Percentiles rank a stretch among this genome's conserved stretches.
phyloP scores from a whole-genome alignment of 179 eudicot species.

The Nepenthes alata region DNA sequence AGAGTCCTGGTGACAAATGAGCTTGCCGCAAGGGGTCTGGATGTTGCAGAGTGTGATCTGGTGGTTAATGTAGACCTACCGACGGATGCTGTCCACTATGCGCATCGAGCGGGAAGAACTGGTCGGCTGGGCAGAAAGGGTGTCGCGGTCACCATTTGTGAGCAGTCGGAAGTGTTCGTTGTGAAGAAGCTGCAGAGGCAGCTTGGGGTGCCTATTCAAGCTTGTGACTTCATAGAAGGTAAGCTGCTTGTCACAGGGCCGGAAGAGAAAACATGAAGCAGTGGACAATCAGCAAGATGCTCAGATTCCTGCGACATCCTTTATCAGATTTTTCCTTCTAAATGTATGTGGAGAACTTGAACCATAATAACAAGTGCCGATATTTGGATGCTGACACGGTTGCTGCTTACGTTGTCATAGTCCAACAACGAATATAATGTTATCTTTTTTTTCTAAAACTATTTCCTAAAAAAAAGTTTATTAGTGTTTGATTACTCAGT shows the following conservation, averaged over 20 bases:
- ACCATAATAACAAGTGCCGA: too few species aligned
- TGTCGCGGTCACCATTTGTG: conserved; percentile 63
- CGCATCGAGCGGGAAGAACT: conserved; percentile 88
- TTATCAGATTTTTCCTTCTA: too few species aligned
- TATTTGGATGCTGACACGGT: too few species aligned
- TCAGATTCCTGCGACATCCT: too few species aligned
- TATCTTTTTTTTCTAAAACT: too few species aligned
- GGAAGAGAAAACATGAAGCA: conserved; percentile 12
- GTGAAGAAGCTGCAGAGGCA: conserved; percentile 73
- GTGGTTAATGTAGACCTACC: conserved; percentile 81
- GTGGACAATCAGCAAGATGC: too few species aligned
- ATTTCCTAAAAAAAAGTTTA: too few species aligned
- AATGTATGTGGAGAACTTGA: too few species aligned
- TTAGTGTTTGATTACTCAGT: too few species aligned
- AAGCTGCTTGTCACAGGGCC: conserved; percentile 37
- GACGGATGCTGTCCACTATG: conserved; percentile 47
- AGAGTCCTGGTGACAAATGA: conserved; percentile 80
- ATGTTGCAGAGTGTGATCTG: conserved; percentile 83
- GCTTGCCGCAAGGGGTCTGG: conserved; percentile 87
- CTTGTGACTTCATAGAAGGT: conserved; percentile 80
- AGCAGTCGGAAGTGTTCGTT: conserved; percentile 63
- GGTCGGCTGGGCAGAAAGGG: conserved; percentile 89
- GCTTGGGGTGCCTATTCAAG: conserved; percentile 50
- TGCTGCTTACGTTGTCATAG: too few species aligned
- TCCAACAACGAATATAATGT: too few species aligned